These are phyloP conservation scores for Lobulomyces angularis DNA, from an alignment of 192 early-diverging fungal genomes.

Conservation along the genomic window DNA sequence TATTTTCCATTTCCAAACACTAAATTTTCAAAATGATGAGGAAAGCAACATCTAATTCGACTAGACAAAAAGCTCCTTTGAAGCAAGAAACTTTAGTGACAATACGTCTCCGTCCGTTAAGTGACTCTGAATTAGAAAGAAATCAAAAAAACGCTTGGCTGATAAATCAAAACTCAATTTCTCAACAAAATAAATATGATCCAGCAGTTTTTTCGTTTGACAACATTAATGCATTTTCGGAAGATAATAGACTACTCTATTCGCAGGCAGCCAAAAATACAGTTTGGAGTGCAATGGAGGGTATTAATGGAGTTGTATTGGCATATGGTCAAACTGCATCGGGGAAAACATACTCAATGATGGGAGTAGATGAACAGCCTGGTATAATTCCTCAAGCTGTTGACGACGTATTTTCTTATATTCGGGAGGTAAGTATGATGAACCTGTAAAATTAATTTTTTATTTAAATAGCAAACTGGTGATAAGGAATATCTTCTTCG, in stretches of 20 bases:
- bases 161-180: too few species aligned
- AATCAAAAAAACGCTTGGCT: too few species aligned
- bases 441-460: neutral
- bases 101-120: too few species aligned
- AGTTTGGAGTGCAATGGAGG: conserved; percentile 64
- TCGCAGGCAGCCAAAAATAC: conserved; percentile 35
- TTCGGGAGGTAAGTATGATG: conserved; percentile 31
- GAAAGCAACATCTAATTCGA: too few species aligned
- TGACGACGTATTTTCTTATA: conserved; percentile 65
- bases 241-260: conserved; percentile 43
- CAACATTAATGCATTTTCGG: too few species aligned
- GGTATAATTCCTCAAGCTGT: conserved; percentile 67
- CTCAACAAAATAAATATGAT: too few species aligned
- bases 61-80: too few species aligned
- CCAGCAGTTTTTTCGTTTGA: too few species aligned
- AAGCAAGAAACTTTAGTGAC: too few species aligned
- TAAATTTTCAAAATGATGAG: too few species aligned
- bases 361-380: conserved; percentile 55
- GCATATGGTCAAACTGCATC: conserved; percentile 39
- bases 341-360: conserved; percentile 41
- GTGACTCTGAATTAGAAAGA: too few species aligned
- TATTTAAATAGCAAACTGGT: conserved; percentile 23
- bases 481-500: conserved; percentile 72
- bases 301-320: conserved; percentile 79
- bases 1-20: too few species aligned